Evolutionary conservation across 208 protist species (phyloP).

Genomic region (Trypanosoma avium): DNA sequence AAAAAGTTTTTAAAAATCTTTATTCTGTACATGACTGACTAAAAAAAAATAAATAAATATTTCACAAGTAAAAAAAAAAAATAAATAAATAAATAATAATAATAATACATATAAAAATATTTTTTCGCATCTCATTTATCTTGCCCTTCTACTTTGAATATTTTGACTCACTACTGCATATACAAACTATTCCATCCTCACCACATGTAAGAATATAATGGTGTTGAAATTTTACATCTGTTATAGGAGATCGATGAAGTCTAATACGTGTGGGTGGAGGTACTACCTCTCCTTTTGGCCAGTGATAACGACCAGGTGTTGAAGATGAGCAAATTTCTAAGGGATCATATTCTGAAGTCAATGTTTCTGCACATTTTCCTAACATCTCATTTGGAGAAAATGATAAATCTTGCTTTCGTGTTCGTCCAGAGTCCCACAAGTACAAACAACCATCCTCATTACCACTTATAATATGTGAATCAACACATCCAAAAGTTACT

Average conservation of each 20-base stretch:
- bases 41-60: too few species aligned
- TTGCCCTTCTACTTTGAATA: neutral
- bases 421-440: constrained; percentile 58
- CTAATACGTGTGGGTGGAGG: constrained; percentile 34
- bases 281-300: constrained; percentile 18
- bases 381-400: neutral
- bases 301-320: constrained; percentile 16
- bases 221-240: constrained; percentile 70
- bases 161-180: constrained; percentile 35
- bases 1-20: too few species aligned
- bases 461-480: constrained; percentile 63
- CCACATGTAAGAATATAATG: constrained; percentile 63
- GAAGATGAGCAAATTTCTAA: constrained; percentile 1
- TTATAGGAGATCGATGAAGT: constrained; percentile 54
- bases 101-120: neutral
- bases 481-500: constrained; percentile 55
- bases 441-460: constrained; percentile 71
- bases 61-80: too few species aligned
- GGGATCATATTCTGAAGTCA: too few species aligned
- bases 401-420: neutral
- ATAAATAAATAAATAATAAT: neutral
- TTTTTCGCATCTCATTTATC: neutral
- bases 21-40: too few species aligned
- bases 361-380: constrained; percentile 2
- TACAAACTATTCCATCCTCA: constrained; percentile 60